A percentile compares a stretch with the other conserved stretches of the same genome.
Conservation (phyloP, 257 asterid species). For the Prunella vulgaris region DNA sequence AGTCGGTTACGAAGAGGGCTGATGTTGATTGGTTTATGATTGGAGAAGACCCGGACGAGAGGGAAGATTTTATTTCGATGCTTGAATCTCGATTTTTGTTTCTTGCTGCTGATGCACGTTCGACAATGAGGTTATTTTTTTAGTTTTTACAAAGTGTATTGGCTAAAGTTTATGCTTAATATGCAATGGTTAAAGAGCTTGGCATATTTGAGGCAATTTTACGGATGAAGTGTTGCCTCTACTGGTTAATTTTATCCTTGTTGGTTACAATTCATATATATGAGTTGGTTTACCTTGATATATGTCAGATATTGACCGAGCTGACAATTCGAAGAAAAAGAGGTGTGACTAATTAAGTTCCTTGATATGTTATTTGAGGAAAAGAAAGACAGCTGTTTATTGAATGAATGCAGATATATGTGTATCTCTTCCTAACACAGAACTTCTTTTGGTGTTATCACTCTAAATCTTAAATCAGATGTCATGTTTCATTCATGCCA, state of each 20-base stretch:
- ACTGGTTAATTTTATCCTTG: background rate
- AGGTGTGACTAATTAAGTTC: background rate
- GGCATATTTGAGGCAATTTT: background rate
- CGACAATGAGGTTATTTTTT: slow-evolving; percentile 67
- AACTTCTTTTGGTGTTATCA: background rate
- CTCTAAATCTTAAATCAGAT: slow-evolving; percentile 13
- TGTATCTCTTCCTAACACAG: background rate
- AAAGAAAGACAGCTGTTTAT: background rate
- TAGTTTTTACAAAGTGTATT: slow-evolving; percentile 5
- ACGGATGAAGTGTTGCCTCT: background rate
- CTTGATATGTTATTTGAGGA: background rate
- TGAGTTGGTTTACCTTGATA: background rate
- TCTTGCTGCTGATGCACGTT: slow-evolving; percentile 96
- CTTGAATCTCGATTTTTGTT: slow-evolving; percentile 85
- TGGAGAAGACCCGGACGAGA: slow-evolving; percentile 77
- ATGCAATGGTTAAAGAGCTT: background rate
- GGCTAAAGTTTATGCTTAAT: slow-evolving; percentile 4
- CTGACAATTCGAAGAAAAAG: background rate
- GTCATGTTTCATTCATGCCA: slow-evolving; percentile 29
- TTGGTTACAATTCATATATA: background rate
- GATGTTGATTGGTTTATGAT: slow-evolving; percentile 64
- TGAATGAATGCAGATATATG: background rate
- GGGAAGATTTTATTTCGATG: slow-evolving; percentile 72
- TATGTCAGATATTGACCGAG: background rate
- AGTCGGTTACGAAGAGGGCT: slow-evolving; percentile 58